These are phyloP conservation scores for bread wheat (Triticum aestivum) DNA, from an alignment of 176 grass and related monocot species.

Conservation along the genomic window DNA sequence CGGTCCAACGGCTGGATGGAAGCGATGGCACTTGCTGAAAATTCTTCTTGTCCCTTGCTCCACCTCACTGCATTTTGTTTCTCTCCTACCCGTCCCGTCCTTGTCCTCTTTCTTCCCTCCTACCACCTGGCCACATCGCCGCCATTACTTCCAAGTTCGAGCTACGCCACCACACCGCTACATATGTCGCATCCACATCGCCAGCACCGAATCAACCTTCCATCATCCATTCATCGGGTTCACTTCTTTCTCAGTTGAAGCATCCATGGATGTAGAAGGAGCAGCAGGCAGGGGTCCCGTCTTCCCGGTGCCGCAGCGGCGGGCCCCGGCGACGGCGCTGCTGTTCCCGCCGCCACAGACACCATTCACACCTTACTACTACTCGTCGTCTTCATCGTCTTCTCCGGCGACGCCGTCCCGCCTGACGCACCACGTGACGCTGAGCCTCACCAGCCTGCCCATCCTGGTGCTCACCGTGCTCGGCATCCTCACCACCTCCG, in stretches of 20 bases:
- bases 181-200: background rate
- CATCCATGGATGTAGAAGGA: constrained; percentile 29
- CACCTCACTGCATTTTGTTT: background rate
- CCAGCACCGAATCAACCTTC: background rate
- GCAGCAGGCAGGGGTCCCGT: background rate
- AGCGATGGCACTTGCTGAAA: too few relatives aligned
- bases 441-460: constrained; percentile 47
- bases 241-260: background rate
- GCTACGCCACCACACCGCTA: background rate
- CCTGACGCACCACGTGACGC: background rate
- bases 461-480: constrained; percentile 59
- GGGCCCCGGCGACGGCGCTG: background rate
- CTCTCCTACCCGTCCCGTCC: background rate
- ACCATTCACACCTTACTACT: background rate
- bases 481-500: constrained; percentile 53
- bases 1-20: too few relatives aligned
- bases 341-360: too few relatives aligned
- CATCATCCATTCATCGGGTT: background rate
- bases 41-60: too few relatives aligned
- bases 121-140: background rate
- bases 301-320: constrained; percentile 22
- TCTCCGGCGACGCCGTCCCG: background rate
- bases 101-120: background rate
- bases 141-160: too few relatives aligned
- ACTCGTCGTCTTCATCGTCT: background rate